phyloP scores from a whole-genome alignment of 176 grass and related monocot species.

The Zoysia japonica region DNA sequence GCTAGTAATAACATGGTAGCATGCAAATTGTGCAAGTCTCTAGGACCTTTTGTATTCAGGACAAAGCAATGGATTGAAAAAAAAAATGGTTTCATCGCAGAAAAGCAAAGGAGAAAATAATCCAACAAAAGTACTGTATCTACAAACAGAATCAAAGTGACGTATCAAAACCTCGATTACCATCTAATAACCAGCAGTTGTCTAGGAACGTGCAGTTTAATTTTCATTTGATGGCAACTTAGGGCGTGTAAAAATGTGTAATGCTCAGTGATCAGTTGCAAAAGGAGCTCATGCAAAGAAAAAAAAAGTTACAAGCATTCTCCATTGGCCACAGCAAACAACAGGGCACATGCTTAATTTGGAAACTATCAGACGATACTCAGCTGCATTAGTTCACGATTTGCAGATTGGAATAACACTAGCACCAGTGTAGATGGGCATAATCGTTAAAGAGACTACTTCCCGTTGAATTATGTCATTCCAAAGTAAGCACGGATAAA shows the following conservation, averaged over 20 bases:
- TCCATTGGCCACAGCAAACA: constrained; percentile 2
- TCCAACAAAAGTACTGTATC: neutral
- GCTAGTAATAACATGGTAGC: neutral
- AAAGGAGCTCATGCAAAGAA: neutral
- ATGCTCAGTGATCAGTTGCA: constrained; percentile 13
- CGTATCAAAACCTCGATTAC: neutral
- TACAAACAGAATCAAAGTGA: neutral
- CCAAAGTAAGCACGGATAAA: neutral
- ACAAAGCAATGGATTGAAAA: too few relatives aligned
- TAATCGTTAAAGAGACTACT: neutral
- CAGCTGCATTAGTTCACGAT: neutral
- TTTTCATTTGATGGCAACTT: neutral
- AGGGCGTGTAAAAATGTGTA: neutral
- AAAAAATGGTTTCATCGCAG: too few relatives aligned
- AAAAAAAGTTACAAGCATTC: neutral
- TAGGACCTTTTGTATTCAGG: neutral
- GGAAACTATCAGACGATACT: neutral
- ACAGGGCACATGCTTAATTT: neutral
- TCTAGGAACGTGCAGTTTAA: neutral
- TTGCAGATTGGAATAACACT: too few relatives aligned
- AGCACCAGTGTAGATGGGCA: neutral
- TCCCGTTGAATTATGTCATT: neutral
- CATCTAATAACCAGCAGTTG: neutral
- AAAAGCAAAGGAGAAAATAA: neutral
- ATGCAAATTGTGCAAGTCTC: neutral